Evolutionary conservation across 202 grass and related monocot genomes (phyloP), one percentile per base, ranked within the genome.

Genomic region (Miscanthus sacchariflorus): DNA sequence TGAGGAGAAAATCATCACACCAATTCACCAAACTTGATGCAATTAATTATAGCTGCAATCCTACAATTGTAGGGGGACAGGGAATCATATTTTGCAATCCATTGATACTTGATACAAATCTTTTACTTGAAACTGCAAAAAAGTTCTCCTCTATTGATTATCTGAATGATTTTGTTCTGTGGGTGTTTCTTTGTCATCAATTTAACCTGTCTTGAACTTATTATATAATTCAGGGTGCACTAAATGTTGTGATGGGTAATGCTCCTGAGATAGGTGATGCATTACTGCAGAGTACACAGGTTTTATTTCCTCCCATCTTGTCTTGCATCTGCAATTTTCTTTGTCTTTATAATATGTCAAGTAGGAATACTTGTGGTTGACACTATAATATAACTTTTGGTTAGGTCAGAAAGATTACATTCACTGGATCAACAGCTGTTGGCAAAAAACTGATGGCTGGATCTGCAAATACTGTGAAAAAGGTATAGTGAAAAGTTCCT

Each of bases 351-450:
- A 71, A 64, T 77, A 78, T 28, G 66, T 71, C 70, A 81, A 3
- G 24, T 24, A 80, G 9, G 42, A 88, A 76, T 36, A 65, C 64
- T 67, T 65, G 52, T 85, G 48, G 28, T 86, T 86, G 84, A 77
- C 81, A 76, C 59, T 13, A 68, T 84, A 74, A 65, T 90, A 35
- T 84, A 61, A 72, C 30, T 83, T 64, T 91, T 84, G 85, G 72
- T 90, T 84, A 99, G 97, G 94, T 99, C 39, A 96, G 97, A 83
- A 99, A 95, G 90, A 96, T 99, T 19, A 99, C 97, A 9, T 99
- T 99, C 85, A 99, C 97, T 67, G 97, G 97, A 68, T 96, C 97
- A 80, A 99, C 97, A 87, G 97, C 97, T 82, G 90, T 96, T 78
- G 97, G 94, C 28, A 99, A 99, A 85, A 99, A 96, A 76, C 81